Conservation (phyloP, 2,329 filamentous ascomycete genomes). For the Colletotrichum sp. region DNA sequence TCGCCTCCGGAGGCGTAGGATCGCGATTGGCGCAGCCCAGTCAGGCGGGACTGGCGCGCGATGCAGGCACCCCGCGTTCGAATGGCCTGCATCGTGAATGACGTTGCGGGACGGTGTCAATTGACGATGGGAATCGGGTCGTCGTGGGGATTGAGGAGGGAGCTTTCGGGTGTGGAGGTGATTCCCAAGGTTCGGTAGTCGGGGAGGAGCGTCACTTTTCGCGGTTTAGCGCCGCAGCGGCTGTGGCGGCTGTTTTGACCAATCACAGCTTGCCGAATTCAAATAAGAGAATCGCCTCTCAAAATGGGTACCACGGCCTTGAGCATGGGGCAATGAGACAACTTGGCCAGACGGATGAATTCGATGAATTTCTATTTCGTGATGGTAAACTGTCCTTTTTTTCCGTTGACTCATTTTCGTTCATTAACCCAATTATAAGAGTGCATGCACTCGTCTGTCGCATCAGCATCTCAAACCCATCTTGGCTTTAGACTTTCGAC, state of each 20-base stretch:
- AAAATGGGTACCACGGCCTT: background rate
- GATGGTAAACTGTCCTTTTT: constrained; percentile 21
- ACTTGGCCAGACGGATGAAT: constrained; percentile 14
- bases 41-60: constrained; percentile 40
- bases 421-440: background rate
- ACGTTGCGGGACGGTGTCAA: constrained; percentile 10
- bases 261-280: constrained; percentile 21
- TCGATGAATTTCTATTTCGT: constrained; percentile 17
- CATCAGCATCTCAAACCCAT: background rate
- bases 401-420: constrained; percentile 10
- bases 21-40: constrained; percentile 41
- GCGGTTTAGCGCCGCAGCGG: background rate
- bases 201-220: constrained; percentile 17
- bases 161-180: constrained; percentile 17
- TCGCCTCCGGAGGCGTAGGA: constrained; percentile 57
- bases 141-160: background rate
- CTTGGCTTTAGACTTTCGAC: background rate
- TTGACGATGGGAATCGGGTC: constrained; percentile 9
- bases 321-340: constrained; percentile 10
- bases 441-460: background rate
- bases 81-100: constrained; percentile 39
- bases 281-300: constrained; percentile 18
- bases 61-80: constrained; percentile 38
- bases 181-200: background rate
- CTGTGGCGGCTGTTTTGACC: background rate